Conservation (phyloP, 768 basidiomycete genomes). For the Rhizopogon roseolus region DNA sequence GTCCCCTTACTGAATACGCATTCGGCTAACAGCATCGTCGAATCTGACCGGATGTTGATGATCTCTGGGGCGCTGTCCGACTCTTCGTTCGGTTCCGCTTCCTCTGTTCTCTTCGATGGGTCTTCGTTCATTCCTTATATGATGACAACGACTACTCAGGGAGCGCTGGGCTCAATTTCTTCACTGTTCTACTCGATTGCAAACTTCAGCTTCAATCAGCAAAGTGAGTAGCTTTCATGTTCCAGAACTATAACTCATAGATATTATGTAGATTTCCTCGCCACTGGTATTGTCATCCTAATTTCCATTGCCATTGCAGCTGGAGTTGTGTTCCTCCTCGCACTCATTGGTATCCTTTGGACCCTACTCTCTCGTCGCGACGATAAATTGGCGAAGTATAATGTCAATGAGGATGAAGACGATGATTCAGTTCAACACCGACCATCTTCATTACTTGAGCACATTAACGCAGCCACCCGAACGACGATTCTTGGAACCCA, state of each 20-base stretch:
- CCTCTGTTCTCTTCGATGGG: slow-evolving; percentile 87
- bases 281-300: slow-evolving; percentile 89
- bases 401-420: slow-evolving; percentile 62
- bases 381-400: slow-evolving; percentile 62
- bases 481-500: slow-evolving; percentile 69
- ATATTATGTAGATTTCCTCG: slow-evolving; percentile 65
- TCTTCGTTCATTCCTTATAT: slow-evolving; percentile 78
- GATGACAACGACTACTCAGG: slow-evolving; percentile 57
- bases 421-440: slow-evolving; percentile 74
- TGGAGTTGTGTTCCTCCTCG: slow-evolving; percentile 86
- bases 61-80: slow-evolving; percentile 76
- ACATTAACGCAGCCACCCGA: slow-evolving; percentile 87
- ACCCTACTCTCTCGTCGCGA: slow-evolving; percentile 81
- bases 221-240: slow-evolving; percentile 44
- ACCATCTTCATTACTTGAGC: slow-evolving; percentile 83
- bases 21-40: slow-evolving; percentile 59
- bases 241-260: slow-evolving; percentile 8
- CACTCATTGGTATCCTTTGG: slow-evolving; percentile 84
- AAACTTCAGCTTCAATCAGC: slow-evolving; percentile 69
- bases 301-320: slow-evolving; percentile 97
- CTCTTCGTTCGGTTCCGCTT: slow-evolving; percentile 69
- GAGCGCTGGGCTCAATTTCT: slow-evolving; percentile 64
- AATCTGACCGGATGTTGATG: slow-evolving; percentile 86
- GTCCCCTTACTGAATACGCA: slow-evolving; percentile 86
- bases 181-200: slow-evolving; percentile 81